Percentiles rank a stretch among this genome's conserved stretches.
Evolutionary conservation across 73 alveolate genomes (phyloP).

Genomic region (Stentor roeselii): DNA sequence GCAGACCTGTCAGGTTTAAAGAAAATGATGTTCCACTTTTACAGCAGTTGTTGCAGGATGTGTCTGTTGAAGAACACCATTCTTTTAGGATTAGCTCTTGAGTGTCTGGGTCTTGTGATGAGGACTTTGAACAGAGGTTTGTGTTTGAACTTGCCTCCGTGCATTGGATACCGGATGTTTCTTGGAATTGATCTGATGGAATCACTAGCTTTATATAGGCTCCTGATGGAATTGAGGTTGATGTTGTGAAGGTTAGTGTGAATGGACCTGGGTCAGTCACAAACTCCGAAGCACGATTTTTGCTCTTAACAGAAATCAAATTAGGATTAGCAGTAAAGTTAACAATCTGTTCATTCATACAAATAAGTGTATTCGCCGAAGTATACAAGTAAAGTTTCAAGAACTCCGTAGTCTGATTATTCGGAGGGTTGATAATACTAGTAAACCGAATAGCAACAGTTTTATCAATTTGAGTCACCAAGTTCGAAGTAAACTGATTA

Average conservation of each 20-base stretch:
- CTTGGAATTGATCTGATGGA: conserved; percentile 1
- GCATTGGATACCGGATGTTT: conserved; percentile 8
- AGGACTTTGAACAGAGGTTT: not conserved
- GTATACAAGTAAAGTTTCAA: not conserved
- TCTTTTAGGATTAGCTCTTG: not conserved
- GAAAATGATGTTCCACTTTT: not conserved
- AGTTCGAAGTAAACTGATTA: not conserved
- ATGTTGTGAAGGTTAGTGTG: conserved; percentile 14
- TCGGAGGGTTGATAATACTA: not conserved
- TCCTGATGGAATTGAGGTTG: conserved; percentile 19
- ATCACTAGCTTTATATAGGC: not conserved
- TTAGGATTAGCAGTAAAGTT: not conserved
- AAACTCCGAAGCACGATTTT: not conserved
- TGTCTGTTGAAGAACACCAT: conserved; percentile 24
- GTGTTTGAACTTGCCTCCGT: not conserved
- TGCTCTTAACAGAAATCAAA: not conserved
- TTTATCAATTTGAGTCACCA: not conserved
- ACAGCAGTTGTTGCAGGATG: conserved; percentile 1
- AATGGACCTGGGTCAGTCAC: not conserved
- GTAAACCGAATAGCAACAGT: not conserved
- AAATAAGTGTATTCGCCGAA: not conserved
- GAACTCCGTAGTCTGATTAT: not conserved
- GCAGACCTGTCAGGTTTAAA: not conserved
- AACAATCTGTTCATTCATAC: not conserved
- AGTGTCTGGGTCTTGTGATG: not conserved